Base-by-base conservation (phyloP, 1,284 basidiomycete species). In the Ganoderma sinense region DNA sequence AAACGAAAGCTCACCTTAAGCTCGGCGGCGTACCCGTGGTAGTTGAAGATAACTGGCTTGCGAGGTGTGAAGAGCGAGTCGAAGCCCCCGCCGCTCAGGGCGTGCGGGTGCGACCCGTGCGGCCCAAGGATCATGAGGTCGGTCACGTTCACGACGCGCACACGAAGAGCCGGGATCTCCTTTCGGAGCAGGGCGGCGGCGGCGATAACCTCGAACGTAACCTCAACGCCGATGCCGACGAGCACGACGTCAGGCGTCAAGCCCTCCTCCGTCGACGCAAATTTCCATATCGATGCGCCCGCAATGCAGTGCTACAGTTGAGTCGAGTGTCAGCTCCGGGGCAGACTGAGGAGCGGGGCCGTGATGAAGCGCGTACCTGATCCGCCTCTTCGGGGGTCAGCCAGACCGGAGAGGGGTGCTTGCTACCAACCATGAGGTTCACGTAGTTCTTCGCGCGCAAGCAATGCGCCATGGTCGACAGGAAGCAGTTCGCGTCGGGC, bases 401-500 rank as follows among this genome's bases (percentile, higher is more conserved):
- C 91, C 91, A 92, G 13, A 91, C 89, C 0, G 90, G 87, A 10
- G 90, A 91, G 10, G 88, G 90, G 73, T 94, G 92, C 83, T 97
- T 97, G 78, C 91, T 93, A 43, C 94, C 94, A 45, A 96, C 94
- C 85, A 97, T 92, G 66, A 95, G 80, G 78, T 96, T 95, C 69
- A 95, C 84, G 74, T 95, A 96, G 81, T 95, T 92, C 84, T 93
- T 94, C 39, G 94, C 90, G 61, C 91, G 83, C 72, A 97, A 80
- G 75, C 93, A 95, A 81, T 97, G 96, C 4, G 92, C 88, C 68
- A 96, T 86, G 29, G 91, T 92, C 55, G 91, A 93, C 69, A 96
- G 82, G 81, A 92, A 91, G 75, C 92, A 93, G 80, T 97, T 97
- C 43, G 93, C 92, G 78, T 97, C 96, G n/a, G 95, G 93, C 0